These are phyloP conservation scores for Obelidium mucronatum DNA, from an alignment of 192 early-diverging fungal species.

Conservation along the genomic window DNA sequence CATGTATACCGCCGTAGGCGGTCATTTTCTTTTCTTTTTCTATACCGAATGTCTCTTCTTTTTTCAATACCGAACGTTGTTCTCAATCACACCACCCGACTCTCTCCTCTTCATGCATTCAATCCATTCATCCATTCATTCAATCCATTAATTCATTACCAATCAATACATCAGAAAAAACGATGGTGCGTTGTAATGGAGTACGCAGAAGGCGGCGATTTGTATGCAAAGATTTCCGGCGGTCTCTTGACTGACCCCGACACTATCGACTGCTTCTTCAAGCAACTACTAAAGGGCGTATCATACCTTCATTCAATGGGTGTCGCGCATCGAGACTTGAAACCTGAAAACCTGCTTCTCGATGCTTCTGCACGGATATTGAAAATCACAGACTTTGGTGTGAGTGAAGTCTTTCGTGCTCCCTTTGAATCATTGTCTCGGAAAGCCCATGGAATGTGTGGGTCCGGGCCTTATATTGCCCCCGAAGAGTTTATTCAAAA, in stretches of 20 bases:
- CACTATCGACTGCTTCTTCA: conserved; percentile 92
- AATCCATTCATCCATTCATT: too few relatives aligned
- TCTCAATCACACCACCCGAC: too few relatives aligned
- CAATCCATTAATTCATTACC: too few relatives aligned
- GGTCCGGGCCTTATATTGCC: conserved; percentile 96
- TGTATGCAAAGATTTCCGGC: conserved; percentile 59
- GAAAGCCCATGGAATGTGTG: conserved; percentile 88
- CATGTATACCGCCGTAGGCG: too few relatives aligned
- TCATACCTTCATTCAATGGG: conserved; percentile 91
- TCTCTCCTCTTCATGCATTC: too few relatives aligned
- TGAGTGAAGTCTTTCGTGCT: conserved; percentile 92
- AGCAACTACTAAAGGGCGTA: conserved; percentile 90
- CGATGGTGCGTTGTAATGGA: conserved; percentile 83
- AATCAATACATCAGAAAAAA: too few relatives aligned
- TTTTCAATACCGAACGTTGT: too few relatives aligned
- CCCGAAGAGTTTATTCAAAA: conserved; percentile 81
- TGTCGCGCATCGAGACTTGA: conserved; percentile 85
- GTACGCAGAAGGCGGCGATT: conserved; percentile 91
- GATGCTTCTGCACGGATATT: conserved; percentile 75
- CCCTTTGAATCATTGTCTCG: conserved; percentile 82
- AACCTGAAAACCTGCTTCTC: conserved; percentile 85
- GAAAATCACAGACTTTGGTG: conserved; percentile 99
- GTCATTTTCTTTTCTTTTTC: too few relatives aligned
- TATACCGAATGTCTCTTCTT: too few relatives aligned
- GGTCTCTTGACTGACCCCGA: conserved; percentile 71